phyloP scores from a whole-genome alignment of 2,329 filamentous ascomycete genomes.

The Diplodia corticola region DNA sequence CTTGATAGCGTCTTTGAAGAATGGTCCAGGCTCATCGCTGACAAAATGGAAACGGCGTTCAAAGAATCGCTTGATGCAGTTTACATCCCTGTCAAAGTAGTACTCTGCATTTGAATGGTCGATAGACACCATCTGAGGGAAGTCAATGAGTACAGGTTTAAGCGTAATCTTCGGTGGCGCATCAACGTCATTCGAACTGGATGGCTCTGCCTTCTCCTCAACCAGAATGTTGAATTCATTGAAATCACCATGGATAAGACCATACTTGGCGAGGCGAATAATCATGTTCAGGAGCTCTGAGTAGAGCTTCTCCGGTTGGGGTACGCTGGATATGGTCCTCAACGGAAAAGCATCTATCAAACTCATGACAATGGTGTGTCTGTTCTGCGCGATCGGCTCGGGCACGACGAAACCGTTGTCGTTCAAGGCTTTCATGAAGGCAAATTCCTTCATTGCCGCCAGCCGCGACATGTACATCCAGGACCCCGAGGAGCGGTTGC shows the following conservation, averaged over 20 bases:
- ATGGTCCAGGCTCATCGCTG: constrained; percentile 77
- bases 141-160: constrained; percentile 88
- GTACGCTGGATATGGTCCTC: constrained; percentile 80
- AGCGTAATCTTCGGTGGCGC: constrained; percentile 51
- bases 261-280: constrained; percentile 76
- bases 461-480: constrained; percentile 99
- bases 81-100: constrained; percentile 96
- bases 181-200: constrained; percentile 6
- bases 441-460: constrained; percentile 89
- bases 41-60: constrained; percentile 84
- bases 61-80: constrained; percentile 95
- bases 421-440: constrained; percentile 85
- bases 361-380: constrained; percentile 96
- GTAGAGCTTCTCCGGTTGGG: constrained; percentile 82
- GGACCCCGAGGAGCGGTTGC: constrained; percentile 74
- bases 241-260: constrained; percentile 95
- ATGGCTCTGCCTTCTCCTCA: constrained; percentile 61
- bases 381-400: constrained; percentile 80
- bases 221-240: constrained; percentile 99
- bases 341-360: constrained; percentile 90
- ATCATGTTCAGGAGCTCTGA: constrained; percentile 88
- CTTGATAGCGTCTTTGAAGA: constrained; percentile 81
- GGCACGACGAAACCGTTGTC: constrained; percentile 89
- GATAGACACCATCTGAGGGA: constrained; percentile 96
- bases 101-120: constrained; percentile 91